phyloP scores from a whole-genome alignment of 139 green algal species.

The Spirogloea muscicola region DNA sequence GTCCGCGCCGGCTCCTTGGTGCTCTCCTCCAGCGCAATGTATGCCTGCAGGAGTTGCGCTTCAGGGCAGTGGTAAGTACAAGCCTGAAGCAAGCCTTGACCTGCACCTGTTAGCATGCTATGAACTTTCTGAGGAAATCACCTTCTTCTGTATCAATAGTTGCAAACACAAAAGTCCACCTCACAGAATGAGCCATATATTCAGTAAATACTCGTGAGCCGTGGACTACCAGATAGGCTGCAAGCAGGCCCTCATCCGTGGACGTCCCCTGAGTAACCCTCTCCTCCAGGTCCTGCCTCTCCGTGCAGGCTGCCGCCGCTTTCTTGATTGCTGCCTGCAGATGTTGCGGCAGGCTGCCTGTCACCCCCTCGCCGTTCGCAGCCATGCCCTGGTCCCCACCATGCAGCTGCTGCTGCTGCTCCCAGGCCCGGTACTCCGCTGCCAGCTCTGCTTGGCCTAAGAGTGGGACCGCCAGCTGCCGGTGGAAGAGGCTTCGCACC shows the following conservation, averaged over 20 bases:
- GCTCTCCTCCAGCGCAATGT: conserved; percentile 36
- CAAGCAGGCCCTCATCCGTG: conserved; percentile 8
- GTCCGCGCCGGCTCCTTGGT: conserved; percentile 31
- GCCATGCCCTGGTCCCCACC: background rate
- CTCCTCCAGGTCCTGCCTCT: conserved; percentile 13
- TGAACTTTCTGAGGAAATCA: too few species aligned
- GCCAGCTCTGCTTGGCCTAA: conserved; percentile 17
- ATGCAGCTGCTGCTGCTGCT: conserved; percentile 3
- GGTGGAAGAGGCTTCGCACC: conserved; percentile 29
- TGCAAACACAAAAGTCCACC: too few species aligned
- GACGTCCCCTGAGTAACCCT: conserved; percentile 15
- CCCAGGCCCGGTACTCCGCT: conserved; percentile 36
- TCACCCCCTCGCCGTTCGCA: conserved; percentile 2
- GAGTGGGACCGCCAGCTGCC: conserved; percentile 41
- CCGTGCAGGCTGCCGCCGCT: conserved; percentile 8
- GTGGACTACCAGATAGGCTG: conserved; percentile 22
- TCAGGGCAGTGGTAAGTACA: too few species aligned
- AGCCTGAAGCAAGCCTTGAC: too few species aligned
- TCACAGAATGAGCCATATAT: too few species aligned
- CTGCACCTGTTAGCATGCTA: too few species aligned
- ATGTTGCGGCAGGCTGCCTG: too few species aligned
- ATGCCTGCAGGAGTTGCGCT: too few species aligned
- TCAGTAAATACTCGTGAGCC: too few species aligned
- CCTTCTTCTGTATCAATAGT: too few species aligned
- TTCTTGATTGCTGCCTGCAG: conserved; percentile 7